Conservation (phyloP, 192 early-diverging fungal genomes). For the Backusella westeae region DNA sequence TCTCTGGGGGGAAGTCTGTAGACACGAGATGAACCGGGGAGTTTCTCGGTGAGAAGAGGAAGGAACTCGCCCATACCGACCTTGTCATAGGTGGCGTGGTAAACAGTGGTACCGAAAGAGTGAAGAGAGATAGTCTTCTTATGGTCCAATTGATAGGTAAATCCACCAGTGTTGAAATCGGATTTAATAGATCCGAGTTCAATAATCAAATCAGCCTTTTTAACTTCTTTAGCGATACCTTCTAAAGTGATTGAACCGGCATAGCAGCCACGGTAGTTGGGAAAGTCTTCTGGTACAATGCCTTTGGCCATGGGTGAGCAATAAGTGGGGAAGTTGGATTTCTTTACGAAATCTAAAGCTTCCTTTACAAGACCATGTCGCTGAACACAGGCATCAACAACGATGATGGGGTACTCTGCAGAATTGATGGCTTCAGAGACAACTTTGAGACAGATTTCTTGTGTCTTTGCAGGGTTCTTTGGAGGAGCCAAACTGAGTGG, state of each 20-base stretch:
- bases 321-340: conserved; percentile 38
- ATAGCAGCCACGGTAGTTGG: conserved; percentile 38
- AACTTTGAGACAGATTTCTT: conserved; percentile 25
- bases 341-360: conserved; percentile 33
- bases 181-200: conserved; percentile 40
- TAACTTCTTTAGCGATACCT: conserved; percentile 32
- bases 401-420: conserved; percentile 41
- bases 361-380: conserved; percentile 34
- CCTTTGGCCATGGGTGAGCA: conserved; percentile 48
- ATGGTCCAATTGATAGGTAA: conserved; percentile 36
- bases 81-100: conserved; percentile 33
- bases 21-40: not conserved
- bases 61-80: conserved; percentile 41
- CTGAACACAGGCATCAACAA: conserved; percentile 41
- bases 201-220: conserved; percentile 36
- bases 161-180: conserved; percentile 51
- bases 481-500: conserved; percentile 18
- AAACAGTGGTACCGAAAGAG: conserved; percentile 32
- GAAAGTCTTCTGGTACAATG: conserved; percentile 25
- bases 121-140: conserved; percentile 39
- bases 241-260: conserved; percentile 34
- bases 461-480: conserved; percentile 24
- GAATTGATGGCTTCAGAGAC: conserved; percentile 26
- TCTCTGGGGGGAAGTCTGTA: not conserved
- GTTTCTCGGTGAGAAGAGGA: conserved; percentile 6